Percentiles rank a stretch among this genome's conserved stretches.
Conservation (phyloP, 116 monocot genomes). For the Cymodocea nodosa region DNA sequence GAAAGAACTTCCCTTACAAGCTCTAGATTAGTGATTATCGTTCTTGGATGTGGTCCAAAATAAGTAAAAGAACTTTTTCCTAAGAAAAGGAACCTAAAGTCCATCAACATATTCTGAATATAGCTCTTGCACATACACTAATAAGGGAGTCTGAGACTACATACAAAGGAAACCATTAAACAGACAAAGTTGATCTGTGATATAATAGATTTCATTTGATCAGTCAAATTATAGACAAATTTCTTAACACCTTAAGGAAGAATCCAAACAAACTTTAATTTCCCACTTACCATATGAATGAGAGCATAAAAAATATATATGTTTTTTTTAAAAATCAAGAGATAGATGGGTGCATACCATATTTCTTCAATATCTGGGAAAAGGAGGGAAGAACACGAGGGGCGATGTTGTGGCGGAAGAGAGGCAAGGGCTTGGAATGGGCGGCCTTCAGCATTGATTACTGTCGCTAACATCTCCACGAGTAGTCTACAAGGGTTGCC, state of each 20-base stretch:
- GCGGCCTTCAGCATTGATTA: constrained; percentile 6
- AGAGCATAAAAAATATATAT: not conserved
- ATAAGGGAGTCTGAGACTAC: too few species aligned
- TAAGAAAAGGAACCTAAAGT: not conserved
- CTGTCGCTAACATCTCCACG: constrained; percentile 19
- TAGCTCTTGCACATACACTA: too few species aligned
- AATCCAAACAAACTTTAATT: too few species aligned
- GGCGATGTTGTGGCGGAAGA: constrained; percentile 12
- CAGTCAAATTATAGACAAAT: too few species aligned
- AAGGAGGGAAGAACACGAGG: constrained; percentile 17
- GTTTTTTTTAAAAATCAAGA: not conserved
- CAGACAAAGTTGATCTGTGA: too few species aligned
- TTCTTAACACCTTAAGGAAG: too few species aligned
- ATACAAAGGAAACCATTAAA: too few species aligned
- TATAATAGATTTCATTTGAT: too few species aligned
- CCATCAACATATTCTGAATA: too few species aligned
- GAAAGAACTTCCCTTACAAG: constrained; percentile 35
- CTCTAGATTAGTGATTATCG: constrained; percentile 33
- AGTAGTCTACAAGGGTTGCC: constrained; percentile 25
- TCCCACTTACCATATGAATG: too few species aligned
- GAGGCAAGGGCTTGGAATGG: constrained; percentile 21
- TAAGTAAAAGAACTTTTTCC: constrained; percentile 30
- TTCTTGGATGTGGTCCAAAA: constrained; percentile 34
- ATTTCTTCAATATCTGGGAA: constrained; percentile 8
- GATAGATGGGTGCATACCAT: constrained; percentile 7